These are phyloP conservation scores for Suillus subaureus DNA, from an alignment of 768 basidiomycete species.

Conservation along the genomic window DNA sequence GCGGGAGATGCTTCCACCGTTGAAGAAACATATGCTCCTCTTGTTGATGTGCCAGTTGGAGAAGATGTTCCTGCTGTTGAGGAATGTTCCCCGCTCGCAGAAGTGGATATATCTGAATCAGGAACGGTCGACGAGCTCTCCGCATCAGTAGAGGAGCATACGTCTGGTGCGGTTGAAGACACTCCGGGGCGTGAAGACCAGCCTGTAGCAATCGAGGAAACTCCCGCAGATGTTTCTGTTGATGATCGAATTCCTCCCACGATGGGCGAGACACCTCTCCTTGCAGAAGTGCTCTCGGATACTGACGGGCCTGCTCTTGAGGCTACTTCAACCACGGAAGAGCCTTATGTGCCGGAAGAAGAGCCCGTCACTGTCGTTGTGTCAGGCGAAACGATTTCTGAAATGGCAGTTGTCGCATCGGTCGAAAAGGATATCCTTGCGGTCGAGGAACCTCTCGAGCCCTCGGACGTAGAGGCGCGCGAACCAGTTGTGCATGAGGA, in stretches of 20 bases:
- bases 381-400: too few species aligned
- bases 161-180: slow-evolving; percentile 1
- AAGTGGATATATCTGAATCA: neutral
- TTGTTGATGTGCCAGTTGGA: neutral
- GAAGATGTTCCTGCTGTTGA: neutral
- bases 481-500: neutral
- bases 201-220: slow-evolving; percentile 12
- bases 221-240: neutral
- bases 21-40: neutral
- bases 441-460: slow-evolving; percentile 6
- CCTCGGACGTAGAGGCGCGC: slow-evolving; percentile 5
- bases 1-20: neutral
- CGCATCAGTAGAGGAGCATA: neutral
- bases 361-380: neutral
- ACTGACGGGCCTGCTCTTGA: slow-evolving; percentile 3
- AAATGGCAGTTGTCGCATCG: neutral
- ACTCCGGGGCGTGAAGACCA: slow-evolving; percentile 2
- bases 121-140: neutral
- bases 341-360: neutral
- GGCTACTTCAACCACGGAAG: neutral
- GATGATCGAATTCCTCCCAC: neutral
- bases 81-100: neutral
- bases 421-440: slow-evolving; percentile 10
- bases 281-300: neutral
- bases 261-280: slow-evolving; percentile 10